Base-by-base conservation (phyloP, 495 filamentous ascomycete genomes). In the Penicillium cinerascens region DNA sequence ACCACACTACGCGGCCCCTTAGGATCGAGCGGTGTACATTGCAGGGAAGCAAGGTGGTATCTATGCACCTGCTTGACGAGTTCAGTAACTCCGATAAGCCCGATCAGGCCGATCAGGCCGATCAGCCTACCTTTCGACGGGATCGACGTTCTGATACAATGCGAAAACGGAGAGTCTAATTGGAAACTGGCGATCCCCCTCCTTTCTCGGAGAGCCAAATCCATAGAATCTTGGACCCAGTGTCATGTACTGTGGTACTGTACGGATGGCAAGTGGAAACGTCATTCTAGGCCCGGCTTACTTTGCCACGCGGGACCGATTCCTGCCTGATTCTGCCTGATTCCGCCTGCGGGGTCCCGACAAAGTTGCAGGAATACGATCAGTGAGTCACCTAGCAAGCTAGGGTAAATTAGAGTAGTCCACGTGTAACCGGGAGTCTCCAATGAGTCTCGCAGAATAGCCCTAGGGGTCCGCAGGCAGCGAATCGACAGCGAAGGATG, bases 231-330 rank as follows among this genome's bases (percentile, higher is more conserved):
- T 4, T 9, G 16, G 36, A 16, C 13, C 36, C 16, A 38, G 36
- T 38, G n/a, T n/a, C n/a, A n/a, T n/a, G n/a, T n/a, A n/a, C n/a
- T n/a, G n/a, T n/a, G n/a, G n/a, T n/a, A n/a, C n/a, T n/a, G 15
- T 2, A 17, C 15, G 8, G 22, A 21, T 20, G n/a, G 16, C 20
- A 37, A 43, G 16, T 49, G 37, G 47, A 43, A 48, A 47, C 51
- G 51, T 47, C 51, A 54, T 54, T 22, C 16, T 15, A 42, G 26
- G 13, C 47, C 15, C n/a, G n/a, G 25, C 10, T 50, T n/a, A n/a
- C n/a, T n/a, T n/a, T 50, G 46, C 46, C 46, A 48, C 46, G 20
- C 35, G 45, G 40, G 11, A 11, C n/a, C n/a, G 13, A 4, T n/a
- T 5, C 6, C 37, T 6, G 18, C 18, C 37, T 17, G 37, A 39